A percentile compares a stretch with the other conserved stretches of the same genome.
Evolutionary conservation across 2,329 filamentous ascomycete species (phyloP).

Genomic region (Knoxdaviesia proteae): DNA sequence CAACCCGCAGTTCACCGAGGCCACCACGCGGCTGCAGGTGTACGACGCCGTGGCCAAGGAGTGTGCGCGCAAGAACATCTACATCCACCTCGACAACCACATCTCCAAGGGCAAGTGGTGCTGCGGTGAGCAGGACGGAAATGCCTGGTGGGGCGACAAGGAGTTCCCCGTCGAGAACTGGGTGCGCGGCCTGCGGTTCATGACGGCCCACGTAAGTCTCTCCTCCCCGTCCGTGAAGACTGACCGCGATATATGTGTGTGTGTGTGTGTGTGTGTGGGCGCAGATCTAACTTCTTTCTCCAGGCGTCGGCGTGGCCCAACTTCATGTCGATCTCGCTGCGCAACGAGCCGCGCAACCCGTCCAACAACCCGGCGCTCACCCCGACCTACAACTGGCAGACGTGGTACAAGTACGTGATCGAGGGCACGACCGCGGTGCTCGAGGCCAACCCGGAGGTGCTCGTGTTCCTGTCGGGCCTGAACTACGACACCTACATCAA

Average conservation of each 20-base stretch:
- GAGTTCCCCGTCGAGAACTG: constrained; percentile 38
- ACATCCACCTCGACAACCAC: constrained; percentile 40
- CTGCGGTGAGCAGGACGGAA: constrained; percentile 31
- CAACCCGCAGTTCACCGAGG: constrained; percentile 32
- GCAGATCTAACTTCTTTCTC: constrained; percentile 7
- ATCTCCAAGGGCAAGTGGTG: constrained; percentile 38
- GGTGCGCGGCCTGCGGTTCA: constrained; percentile 36
- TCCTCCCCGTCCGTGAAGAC: too few species aligned
- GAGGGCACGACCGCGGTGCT: constrained; percentile 28
- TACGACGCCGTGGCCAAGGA: constrained; percentile 43
- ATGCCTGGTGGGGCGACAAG: constrained; percentile 39
- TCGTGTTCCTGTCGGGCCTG: constrained; percentile 40
- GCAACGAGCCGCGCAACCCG: constrained; percentile 30
- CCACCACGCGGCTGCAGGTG: constrained; percentile 23
- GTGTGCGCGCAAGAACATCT: constrained; percentile 30
- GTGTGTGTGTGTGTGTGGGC: too few species aligned
- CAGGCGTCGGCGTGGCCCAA: constrained; percentile 25
- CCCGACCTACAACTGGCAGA: constrained; percentile 31
- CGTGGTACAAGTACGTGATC: constrained; percentile 29
- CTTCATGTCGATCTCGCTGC: constrained; percentile 27
- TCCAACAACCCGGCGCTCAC: constrained; percentile 13
- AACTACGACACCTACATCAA: constrained; percentile 33
- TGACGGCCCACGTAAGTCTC: constrained; percentile 31
- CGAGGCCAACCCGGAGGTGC: constrained; percentile 23
- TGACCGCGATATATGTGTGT: too few species aligned